Evolutionary conservation across 2,329 filamentous ascomycete species (phyloP).

Genomic region (Fusarium staphyleae): DNA sequence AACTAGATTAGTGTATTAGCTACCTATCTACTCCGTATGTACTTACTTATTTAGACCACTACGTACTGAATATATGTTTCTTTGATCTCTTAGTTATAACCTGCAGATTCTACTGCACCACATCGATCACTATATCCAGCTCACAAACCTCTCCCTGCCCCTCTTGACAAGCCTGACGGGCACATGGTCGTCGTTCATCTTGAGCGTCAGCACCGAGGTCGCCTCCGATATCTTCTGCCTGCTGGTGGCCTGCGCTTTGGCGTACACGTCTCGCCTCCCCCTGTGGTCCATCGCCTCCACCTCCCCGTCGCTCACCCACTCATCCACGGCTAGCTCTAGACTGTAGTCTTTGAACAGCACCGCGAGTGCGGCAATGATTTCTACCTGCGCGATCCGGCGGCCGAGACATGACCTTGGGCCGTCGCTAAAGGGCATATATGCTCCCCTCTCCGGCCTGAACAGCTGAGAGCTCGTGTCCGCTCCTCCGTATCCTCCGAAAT

Average conservation of each 20-base stretch:
- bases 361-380: conserved; percentile 62
- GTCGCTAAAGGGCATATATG: conserved; percentile 66
- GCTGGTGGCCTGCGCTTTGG: conserved; percentile 64
- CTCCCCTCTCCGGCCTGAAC: conserved; percentile 64
- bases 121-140: conserved; percentile 42
- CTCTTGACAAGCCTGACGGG: conserved; percentile 73
- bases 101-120: too few relatives aligned
- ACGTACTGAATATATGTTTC: too few relatives aligned
- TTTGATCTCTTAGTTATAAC: too few relatives aligned
- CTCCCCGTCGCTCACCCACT: conserved; percentile 62
- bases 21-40: too few relatives aligned
- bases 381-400: conserved; percentile 65
- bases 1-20: too few relatives aligned
- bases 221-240: conserved; percentile 61
- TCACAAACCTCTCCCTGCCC: conserved; percentile 72
- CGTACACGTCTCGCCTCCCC: conserved; percentile 63
- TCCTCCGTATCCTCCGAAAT: conserved; percentile 66
- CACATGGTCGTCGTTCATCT: conserved; percentile 69
- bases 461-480: conserved; percentile 67
- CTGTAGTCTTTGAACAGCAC: conserved; percentile 66
- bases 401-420: conserved; percentile 65
- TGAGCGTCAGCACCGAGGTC: conserved; percentile 73
- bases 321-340: conserved; percentile 73
- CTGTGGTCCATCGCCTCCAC: conserved; percentile 57
- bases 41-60: too few relatives aligned